Evolutionary conservation across 2,329 filamentous ascomycete species (phyloP).

Genomic region (Didymella lethalis): DNA sequence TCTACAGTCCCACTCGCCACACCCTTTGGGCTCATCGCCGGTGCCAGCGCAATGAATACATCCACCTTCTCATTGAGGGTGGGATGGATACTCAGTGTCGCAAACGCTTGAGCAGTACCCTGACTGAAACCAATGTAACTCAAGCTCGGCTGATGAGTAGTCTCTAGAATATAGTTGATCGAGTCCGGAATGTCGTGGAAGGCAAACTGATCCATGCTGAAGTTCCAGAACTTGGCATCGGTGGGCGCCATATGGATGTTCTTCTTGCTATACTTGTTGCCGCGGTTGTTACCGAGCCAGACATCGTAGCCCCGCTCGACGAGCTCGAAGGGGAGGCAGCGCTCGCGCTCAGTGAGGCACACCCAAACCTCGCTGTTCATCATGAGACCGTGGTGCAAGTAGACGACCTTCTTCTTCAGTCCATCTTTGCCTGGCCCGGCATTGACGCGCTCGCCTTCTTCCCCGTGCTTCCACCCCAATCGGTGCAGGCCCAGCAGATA

Average conservation of each 20-base stretch:
- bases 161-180: slow-evolving; percentile 87
- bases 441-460: slow-evolving; percentile 82
- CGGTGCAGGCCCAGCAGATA: slow-evolving; percentile 91
- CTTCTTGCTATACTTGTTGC: slow-evolving; percentile 99
- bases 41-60: slow-evolving; percentile 93
- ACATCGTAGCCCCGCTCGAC: slow-evolving; percentile 95
- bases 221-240: slow-evolving; percentile 88
- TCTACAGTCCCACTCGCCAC: slow-evolving; percentile 90
- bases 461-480: slow-evolving; percentile 80
- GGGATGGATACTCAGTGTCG: slow-evolving; percentile 89
- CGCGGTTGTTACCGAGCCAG: slow-evolving; percentile 96
- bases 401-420: slow-evolving; percentile 83
- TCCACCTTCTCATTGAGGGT: slow-evolving; percentile 91
- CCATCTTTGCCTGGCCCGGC: slow-evolving; percentile 63
- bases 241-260: slow-evolving; percentile 78
- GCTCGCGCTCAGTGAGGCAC: slow-evolving; percentile 83
- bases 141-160: slow-evolving; percentile 81
- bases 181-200: slow-evolving; percentile 97
- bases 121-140: slow-evolving; percentile 98
- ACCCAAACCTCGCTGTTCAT: slow-evolving; percentile 99
- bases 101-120: slow-evolving; percentile 95
- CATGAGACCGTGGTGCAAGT: slow-evolving; percentile 92
- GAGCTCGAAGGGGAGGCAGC: slow-evolving; percentile 86
- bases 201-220: slow-evolving; percentile 97
- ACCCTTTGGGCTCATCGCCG: slow-evolving; percentile 94